Percentiles rank a stretch among this genome's conserved stretches.
These are phyloP conservation scores for Xylariaceae sp. DNA, from an alignment of 2,329 filamentous ascomycete species.

Conservation along the genomic window DNA sequence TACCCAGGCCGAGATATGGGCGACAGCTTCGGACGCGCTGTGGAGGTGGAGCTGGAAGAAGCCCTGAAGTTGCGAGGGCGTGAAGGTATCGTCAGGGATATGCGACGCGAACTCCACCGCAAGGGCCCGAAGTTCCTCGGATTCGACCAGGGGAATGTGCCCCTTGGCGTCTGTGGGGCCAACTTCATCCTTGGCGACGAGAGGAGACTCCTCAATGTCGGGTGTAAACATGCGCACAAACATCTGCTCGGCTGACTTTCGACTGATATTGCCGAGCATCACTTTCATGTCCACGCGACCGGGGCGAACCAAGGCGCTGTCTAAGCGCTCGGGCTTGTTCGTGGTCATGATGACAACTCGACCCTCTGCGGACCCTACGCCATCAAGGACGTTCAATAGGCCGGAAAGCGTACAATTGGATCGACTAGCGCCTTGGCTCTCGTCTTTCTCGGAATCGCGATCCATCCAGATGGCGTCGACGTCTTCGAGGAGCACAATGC, in stretches of 20 bases:
- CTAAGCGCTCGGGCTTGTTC: conserved; percentile 56
- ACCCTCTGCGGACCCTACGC: conserved; percentile 59
- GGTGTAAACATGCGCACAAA: conserved; percentile 35
- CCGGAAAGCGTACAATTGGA: conserved; percentile 52
- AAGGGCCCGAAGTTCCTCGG: conserved; percentile 20
- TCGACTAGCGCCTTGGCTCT: conserved; percentile 23
- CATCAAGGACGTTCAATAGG: conserved; percentile 59
- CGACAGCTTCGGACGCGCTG: conserved; percentile 28
- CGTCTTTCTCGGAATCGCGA: conserved; percentile 29
- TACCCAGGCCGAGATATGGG: conserved; percentile 28
- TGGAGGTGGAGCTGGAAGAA: conserved; percentile 35
- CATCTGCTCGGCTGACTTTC: conserved; percentile 33
- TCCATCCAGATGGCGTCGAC: conserved; percentile 46
- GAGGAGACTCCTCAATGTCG: conserved; percentile 17
- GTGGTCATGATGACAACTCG: conserved; percentile 64
- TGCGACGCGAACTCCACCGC: conserved; percentile 30
- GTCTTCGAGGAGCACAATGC: conserved; percentile 53
- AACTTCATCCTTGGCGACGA: neutral
- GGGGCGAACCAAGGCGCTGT: conserved; percentile 53
- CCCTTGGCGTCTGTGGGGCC: neutral
- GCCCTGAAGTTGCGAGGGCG: conserved; percentile 34
- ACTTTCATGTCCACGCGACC: conserved; percentile 58
- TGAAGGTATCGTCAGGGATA: conserved; percentile 33
- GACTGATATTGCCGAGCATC: conserved; percentile 35
- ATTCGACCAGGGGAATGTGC: neutral